Conservation (phyloP, 2,329 filamentous ascomycete genomes). For the Knoxdaviesia proteae region DNA sequence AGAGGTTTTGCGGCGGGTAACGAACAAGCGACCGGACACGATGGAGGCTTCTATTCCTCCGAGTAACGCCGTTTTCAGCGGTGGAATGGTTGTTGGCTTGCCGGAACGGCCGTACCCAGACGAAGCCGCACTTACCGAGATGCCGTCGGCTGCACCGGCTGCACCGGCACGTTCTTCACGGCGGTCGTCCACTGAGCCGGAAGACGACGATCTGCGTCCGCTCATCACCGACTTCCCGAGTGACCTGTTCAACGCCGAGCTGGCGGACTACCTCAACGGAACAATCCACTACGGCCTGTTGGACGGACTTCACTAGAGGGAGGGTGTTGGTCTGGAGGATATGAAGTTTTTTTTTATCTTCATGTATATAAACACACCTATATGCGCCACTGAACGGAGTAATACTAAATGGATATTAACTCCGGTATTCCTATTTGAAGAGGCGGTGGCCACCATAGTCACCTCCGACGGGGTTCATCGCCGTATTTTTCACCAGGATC, state of each 20-base stretch:
- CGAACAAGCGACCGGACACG: constrained; percentile 5
- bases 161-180: neutral
- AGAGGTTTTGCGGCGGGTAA: constrained; percentile 7
- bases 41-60: neutral
- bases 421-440: too few species aligned
- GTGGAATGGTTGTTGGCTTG: neutral
- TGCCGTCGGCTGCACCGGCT: neutral
- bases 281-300: too few species aligned
- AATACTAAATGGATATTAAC: too few species aligned
- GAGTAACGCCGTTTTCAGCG: neutral
- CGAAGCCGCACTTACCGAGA: neutral
- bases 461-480: too few species aligned
- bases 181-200: neutral
- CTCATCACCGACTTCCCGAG: constrained; percentile 2
- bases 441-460: too few species aligned
- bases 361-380: too few species aligned
- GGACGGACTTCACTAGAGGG: too few species aligned
- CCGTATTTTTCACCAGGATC: too few species aligned
- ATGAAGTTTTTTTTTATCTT: too few species aligned
- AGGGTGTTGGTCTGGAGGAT: too few species aligned
- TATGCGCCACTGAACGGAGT: too few species aligned
- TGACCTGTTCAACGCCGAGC: constrained; percentile 3
- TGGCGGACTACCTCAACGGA: constrained; percentile 2
- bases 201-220: neutral
- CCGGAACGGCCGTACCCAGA: neutral